These are phyloP conservation scores for Alternaria dauci DNA, from an alignment of 2,329 filamentous ascomycete genomes.

Conservation along the genomic window DNA sequence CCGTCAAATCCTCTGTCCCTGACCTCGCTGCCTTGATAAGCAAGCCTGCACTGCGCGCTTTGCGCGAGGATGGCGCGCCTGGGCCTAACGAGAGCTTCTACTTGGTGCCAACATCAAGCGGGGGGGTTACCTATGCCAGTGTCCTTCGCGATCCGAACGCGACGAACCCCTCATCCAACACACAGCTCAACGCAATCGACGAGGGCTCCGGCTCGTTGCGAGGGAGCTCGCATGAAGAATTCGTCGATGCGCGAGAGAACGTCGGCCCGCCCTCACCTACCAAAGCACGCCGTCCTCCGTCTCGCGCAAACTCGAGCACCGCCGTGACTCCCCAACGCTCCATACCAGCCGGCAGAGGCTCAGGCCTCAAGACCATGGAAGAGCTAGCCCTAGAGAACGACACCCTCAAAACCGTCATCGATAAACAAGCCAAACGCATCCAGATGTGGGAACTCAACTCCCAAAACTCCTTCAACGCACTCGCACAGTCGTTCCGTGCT, in stretches of 20 bases:
- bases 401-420: slow-evolving; percentile 82
- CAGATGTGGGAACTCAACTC: slow-evolving; percentile 93
- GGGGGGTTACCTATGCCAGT: slow-evolving; percentile 90
- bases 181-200: slow-evolving; percentile 44
- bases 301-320: slow-evolving; percentile 26
- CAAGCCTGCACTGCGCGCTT: slow-evolving; percentile 79
- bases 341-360: slow-evolving; percentile 45
- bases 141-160: slow-evolving; percentile 66
- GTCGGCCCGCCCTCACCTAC: slow-evolving; percentile 58
- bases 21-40: slow-evolving; percentile 88
- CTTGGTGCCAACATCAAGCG: slow-evolving; percentile 89
- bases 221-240: slow-evolving; percentile 69
- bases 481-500: slow-evolving; percentile 77
- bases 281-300: slow-evolving; percentile 49
- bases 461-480: slow-evolving; percentile 83
- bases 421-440: slow-evolving; percentile 86
- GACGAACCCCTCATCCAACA: slow-evolving; percentile 59
- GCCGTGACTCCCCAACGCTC: slow-evolving; percentile 38
- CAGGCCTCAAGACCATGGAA: slow-evolving; percentile 74
- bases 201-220: slow-evolving; percentile 50
- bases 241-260: slow-evolving; percentile 85
- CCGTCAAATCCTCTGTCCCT: slow-evolving; percentile 63
- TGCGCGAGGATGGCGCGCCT: slow-evolving; percentile 69
- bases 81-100: slow-evolving; percentile 71
- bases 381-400: slow-evolving; percentile 90